Evolutionary conservation across 192 early-diverging fungal species (phyloP), one percentile per base, ranked within the genome.

Genomic region (Backusella sp.): DNA sequence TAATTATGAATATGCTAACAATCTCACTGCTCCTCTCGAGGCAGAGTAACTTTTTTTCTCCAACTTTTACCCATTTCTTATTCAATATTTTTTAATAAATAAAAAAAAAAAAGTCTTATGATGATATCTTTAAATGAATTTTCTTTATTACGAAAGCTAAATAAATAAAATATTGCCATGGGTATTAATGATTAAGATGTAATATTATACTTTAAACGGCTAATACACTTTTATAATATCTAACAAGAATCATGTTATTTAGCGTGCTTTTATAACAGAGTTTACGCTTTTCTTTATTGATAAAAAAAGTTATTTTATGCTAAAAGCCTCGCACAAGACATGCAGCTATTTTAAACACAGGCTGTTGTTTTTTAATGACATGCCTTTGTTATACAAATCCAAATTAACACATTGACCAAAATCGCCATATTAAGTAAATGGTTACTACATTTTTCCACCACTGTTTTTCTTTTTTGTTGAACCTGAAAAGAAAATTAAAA

Each of bases 1-100:
- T 19, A 67, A 41, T 52, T 80, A 73, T 34, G 62, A 70, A 14
- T 67, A 53, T 6, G n/a, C 41, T 32, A 56, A 21, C 0, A 35
- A 56, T 11, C 39, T 56, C 15, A 59, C 4, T 4, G 70, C 66
- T 41, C 79, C 79, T 6, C 49, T 80, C 21, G 74, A 79, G 4
- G 77, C 73, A 1, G 73, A 79, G 30, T 79, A 71, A 74, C 19
- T 15, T 12, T 73, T 73, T 34, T 19, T 36, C 5, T 4, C 17
- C 34, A 17, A 12, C 3, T 59, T 73, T 6, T 8, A 21, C 19
- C 28, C 2, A 19, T 32, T 37, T 32, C 66, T 9, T 11, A 37
- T 37, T 36, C 46, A 49, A 49, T 49, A 32, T 32, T 32, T 32
- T 49, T 49, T 49, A 6, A 4, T 15, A n/a, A n/a, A 49, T 19